These are phyloP conservation scores for Malassezia nana DNA, from an alignment of 1,284 basidiomycete species.

Conservation along the genomic window DNA sequence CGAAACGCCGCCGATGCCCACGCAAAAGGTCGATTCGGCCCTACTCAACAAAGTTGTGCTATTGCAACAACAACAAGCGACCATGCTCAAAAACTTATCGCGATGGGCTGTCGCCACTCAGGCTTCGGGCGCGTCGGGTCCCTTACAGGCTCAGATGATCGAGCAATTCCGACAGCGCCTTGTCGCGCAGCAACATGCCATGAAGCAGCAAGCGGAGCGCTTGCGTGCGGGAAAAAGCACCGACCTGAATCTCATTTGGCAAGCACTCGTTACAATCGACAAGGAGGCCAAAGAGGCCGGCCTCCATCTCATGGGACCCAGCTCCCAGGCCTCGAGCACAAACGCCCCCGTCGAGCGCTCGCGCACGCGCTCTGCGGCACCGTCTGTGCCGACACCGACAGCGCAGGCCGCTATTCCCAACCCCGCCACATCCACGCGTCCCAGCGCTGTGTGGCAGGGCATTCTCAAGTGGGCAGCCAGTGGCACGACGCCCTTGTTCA, in stretches of 20 bases:
- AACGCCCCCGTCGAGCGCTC: not conserved
- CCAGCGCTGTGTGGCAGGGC: conserved; percentile 32
- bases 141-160: conserved; percentile 23
- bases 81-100: conserved; percentile 34
- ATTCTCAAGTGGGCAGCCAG: conserved; percentile 30
- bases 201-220: conserved; percentile 24
- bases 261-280: conserved; percentile 33
- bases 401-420: too few relatives aligned
- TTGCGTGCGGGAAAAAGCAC: conserved; percentile 22
- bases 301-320: conserved; percentile 28
- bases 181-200: conserved; percentile 26
- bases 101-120: conserved; percentile 20
- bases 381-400: too few relatives aligned
- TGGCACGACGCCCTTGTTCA: conserved; percentile 22
- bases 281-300: conserved; percentile 36
- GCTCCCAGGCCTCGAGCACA: conserved; percentile 2
- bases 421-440: too few relatives aligned
- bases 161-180: conserved; percentile 30
- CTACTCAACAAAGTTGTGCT: conserved; percentile 26
- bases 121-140: conserved; percentile 7
- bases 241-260: conserved; percentile 28
- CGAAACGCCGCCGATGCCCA: conserved; percentile 17
- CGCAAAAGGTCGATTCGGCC: conserved; percentile 20
- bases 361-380: not conserved
- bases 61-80: conserved; percentile 31